A percentile compares a stretch with the other conserved stretches of the same genome.
These are phyloP conservation scores for Phytopythium chamaehyphon DNA, from an alignment of 352 stramenopile species.

Conservation along the genomic window DNA sequence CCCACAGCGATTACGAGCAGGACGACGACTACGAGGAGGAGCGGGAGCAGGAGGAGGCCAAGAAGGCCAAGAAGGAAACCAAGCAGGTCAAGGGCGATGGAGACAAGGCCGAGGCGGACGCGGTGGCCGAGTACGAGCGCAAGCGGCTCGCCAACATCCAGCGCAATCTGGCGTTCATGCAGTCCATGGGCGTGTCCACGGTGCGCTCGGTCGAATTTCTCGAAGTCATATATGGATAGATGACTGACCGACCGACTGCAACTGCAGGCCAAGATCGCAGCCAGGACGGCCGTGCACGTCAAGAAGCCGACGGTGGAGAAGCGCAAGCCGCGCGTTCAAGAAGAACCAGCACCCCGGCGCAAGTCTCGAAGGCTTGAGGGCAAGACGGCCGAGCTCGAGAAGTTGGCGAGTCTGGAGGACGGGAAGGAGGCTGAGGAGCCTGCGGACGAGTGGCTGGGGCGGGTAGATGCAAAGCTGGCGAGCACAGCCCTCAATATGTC, in stretches of 20 bases:
- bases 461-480: slow-evolving; percentile 20
- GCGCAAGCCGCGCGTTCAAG: slow-evolving; percentile 13
- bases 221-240: not conserved
- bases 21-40: not conserved
- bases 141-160: slow-evolving; percentile 82
- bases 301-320: slow-evolving; percentile 14
- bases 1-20: not conserved
- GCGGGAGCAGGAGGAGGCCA: slow-evolving; percentile 1
- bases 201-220: slow-evolving; percentile 15
- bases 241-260: not conserved
- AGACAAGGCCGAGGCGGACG: slow-evolving; percentile 4
- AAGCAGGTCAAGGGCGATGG: slow-evolving; percentile 1
- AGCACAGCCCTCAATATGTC: slow-evolving; percentile 32
- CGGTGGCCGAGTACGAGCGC: slow-evolving; percentile 73
- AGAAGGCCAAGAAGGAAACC: slow-evolving; percentile 2
- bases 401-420: slow-evolving; percentile 19
- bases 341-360: slow-evolving; percentile 24
- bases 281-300: slow-evolving; percentile 34
- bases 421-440: not conserved
- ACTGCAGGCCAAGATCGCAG: slow-evolving; percentile 53
- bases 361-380: slow-evolving; percentile 67
- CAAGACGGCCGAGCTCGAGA: slow-evolving; percentile 40
- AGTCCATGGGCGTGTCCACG: slow-evolving; percentile 75
- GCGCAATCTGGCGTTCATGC: slow-evolving; percentile 83
- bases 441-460: not conserved